Conservation (phyloP, 1,284 basidiomycete genomes). For the Serendipita sp. region DNA sequence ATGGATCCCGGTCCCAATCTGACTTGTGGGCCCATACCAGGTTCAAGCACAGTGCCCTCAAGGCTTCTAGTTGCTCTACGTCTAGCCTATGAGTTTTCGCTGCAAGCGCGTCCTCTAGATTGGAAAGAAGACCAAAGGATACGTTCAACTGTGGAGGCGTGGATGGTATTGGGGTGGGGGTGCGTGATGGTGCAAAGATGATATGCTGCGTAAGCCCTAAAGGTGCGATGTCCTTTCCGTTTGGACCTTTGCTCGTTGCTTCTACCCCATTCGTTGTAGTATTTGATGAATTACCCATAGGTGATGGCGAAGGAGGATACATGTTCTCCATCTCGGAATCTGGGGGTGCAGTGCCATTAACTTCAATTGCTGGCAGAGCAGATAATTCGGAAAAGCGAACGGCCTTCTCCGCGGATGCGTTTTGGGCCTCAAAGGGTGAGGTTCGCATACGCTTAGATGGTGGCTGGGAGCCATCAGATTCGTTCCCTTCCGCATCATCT, state of each 20-base stretch:
- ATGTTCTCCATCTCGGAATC: conserved; percentile 4
- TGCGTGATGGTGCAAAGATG: conserved; percentile 15
- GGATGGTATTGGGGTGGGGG: conserved; percentile 30
- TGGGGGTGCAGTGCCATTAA: conserved; percentile 8
- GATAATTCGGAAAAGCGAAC: neutral
- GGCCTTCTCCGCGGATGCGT: neutral
- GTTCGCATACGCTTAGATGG: conserved; percentile 10
- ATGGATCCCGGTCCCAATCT: conserved; percentile 67
- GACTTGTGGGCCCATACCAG: conserved; percentile 66
- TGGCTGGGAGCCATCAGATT: conserved; percentile 11
- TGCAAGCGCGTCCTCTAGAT: conserved; percentile 34
- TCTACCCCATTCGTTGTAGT: neutral
- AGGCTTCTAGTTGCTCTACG: conserved; percentile 86
- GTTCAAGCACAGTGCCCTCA: conserved; percentile 72
- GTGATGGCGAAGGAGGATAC: neutral
- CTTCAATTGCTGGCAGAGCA: neutral
- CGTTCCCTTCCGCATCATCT: conserved; percentile 23
- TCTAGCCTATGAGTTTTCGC: conserved; percentile 43
- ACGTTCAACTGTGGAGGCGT: conserved; percentile 55
- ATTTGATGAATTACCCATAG: neutral
- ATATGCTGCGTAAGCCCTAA: neutral
- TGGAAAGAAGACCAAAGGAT: conserved; percentile 30
- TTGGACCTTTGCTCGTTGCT: neutral
- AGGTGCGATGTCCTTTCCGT: neutral
- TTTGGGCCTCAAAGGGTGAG: conserved; percentile 2